Evolutionary conservation across 495 filamentous ascomycete species (phyloP).

Genomic region (Aspergillus bridgeri): DNA sequence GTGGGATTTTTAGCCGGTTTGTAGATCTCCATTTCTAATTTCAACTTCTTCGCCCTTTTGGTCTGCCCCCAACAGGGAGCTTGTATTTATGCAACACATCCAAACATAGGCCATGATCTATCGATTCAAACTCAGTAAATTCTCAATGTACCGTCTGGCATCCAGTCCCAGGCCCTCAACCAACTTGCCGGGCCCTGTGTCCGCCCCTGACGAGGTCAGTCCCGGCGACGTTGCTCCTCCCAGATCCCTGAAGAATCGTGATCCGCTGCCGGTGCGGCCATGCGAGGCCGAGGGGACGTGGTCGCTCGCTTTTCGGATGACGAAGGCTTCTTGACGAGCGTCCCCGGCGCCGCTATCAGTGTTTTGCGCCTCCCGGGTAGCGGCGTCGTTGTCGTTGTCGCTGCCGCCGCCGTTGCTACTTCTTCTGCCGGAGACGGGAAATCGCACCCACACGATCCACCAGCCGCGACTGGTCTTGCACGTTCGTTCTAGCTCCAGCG

Average conservation of each 20-base stretch:
- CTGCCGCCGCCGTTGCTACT: slow-evolving; percentile 15
- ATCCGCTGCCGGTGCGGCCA: slow-evolving; percentile 37
- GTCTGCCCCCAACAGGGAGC: no score
- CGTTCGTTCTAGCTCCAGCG: slow-evolving; percentile 73
- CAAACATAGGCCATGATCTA: slow-evolving; percentile 27
- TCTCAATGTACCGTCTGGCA: slow-evolving; percentile 82
- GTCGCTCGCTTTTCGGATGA: slow-evolving; percentile 77
- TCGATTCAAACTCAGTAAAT: slow-evolving; percentile 69
- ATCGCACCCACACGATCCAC: slow-evolving; percentile 93
- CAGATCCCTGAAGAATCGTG: slow-evolving; percentile 48
- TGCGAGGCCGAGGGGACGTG: slow-evolving; percentile 33
- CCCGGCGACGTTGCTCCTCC: slow-evolving; percentile 37
- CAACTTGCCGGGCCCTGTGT: slow-evolving; percentile 61
- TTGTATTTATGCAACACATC: neutral
- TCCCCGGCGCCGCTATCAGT: slow-evolving; percentile 21
- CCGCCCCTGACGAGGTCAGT: slow-evolving; percentile 21
- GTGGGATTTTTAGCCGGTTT: no score
- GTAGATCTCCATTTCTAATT: no score
- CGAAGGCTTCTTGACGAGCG: slow-evolving; percentile 66
- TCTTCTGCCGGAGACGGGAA: slow-evolving; percentile 39
- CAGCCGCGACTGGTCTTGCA: slow-evolving; percentile 88
- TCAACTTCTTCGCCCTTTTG: no score
- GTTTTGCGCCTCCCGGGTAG: slow-evolving; percentile 16
- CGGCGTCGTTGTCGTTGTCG: slow-evolving; percentile 19
- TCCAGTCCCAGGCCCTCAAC: slow-evolving; percentile 88